Base-by-base conservation (phyloP, 495 filamentous ascomycete species). In the Chaetomium tenue region DNA sequence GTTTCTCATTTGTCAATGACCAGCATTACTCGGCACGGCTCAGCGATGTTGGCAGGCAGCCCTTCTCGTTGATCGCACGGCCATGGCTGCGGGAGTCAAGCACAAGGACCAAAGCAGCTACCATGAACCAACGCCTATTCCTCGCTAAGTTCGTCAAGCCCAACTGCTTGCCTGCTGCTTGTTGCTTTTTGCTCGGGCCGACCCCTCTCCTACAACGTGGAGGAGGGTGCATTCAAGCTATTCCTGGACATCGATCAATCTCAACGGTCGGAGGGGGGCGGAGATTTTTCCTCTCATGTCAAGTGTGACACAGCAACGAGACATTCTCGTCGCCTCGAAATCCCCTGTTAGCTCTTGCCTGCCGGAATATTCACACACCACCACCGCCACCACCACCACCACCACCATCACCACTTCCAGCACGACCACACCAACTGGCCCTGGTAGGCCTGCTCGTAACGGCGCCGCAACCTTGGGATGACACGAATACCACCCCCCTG, bases 101-200 rank as follows among this genome's bases (percentile, higher is more conserved):
- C 40, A 44, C 40, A 5, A 18, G 13, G 40, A 30, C 28, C 28
- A 30, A 44, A 18, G 5, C 40, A 44, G 40, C 9, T 15, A 44
- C 16, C 40, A 44, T 44, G 40, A 44, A 44, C 40, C 33, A 37
- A 37, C 33, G 11, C 9, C 33, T 37, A 7, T 37, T 37, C 33
- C 1, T 37, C 6, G 33, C 33, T 12, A 37, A 37, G 33, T 6
- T n/a, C n/a, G n/a, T n/a, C n/a, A n/a, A n/a, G n/a, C 13, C 40
- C n/a, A 22, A 25, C 16, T 42, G 15, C 54, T 22, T 40, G 18
- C 11, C 3, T 18, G 40, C 16, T 44, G 40, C 2, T 44, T 44
- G 16, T 42, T 57, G 5, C 33, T 20, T 57, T 56, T 57, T 57
- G 39, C 37, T 15, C 55, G 37, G 55, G 26, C 51, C 51, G 51